Conservation (phyloP, 164 flowering plant genomes). For the Tetracentron sinense region DNA sequence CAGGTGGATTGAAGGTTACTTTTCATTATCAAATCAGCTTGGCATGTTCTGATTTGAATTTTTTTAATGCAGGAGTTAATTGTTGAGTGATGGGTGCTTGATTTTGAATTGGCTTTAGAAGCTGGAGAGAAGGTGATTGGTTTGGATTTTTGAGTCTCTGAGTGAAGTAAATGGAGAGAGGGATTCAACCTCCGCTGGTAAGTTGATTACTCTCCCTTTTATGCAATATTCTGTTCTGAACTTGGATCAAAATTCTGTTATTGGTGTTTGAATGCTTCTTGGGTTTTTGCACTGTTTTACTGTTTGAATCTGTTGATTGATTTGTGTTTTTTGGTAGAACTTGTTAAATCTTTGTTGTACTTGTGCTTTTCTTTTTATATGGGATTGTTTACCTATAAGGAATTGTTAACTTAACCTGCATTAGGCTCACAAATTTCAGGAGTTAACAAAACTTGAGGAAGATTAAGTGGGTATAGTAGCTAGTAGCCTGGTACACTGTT, state of each 20-base stretch:
- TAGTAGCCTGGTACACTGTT: not conserved
- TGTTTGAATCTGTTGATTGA: not conserved
- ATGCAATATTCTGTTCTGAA: not conserved
- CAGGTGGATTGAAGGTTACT: not conserved
- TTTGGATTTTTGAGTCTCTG: conserved; percentile 14
- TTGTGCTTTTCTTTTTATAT: no score
- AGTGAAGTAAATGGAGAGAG: conserved; percentile 51
- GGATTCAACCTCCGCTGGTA: conserved; percentile 79
- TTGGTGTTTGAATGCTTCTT: not conserved
- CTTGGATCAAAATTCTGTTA: not conserved
- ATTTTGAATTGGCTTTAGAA: conserved; percentile 3
- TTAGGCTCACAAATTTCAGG: no score
- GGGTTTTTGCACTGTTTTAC: not conserved
- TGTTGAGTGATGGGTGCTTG: not conserved
- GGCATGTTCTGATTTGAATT: not conserved
- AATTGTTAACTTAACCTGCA: no score
- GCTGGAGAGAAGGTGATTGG: conserved; percentile 10
- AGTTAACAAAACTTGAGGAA: no score
- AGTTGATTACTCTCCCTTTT: conserved; percentile 12
- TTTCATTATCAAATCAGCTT: not conserved
- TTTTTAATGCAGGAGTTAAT: not conserved
- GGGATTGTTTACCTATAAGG: no score
- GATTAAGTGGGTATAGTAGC: not conserved
- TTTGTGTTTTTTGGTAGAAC: not conserved
- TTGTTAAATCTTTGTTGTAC: not conserved